Percentiles rank a stretch among this genome's conserved stretches.
Conservation (phyloP, 176 grass and related monocot genomes). For the Avena insularis region DNA sequence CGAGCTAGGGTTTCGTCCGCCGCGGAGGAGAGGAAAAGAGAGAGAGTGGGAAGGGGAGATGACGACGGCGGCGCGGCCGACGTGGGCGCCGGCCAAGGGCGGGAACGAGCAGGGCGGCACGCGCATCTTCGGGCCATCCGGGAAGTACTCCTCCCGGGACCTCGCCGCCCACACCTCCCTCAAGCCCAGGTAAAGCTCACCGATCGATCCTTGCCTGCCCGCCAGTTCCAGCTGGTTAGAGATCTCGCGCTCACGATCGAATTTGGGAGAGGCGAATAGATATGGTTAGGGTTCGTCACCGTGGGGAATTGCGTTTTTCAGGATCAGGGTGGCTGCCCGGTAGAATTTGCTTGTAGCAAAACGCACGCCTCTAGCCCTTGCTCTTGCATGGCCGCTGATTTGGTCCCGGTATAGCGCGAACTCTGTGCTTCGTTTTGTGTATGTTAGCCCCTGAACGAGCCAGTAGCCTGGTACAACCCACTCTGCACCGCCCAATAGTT, state of each 20-base stretch:
- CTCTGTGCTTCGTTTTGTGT: too few species aligned
- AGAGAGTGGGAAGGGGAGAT: constrained; percentile 29
- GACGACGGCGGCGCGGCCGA: constrained; percentile 97
- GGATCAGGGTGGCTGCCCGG: neutral
- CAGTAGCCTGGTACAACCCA: too few species aligned
- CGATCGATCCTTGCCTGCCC: neutral
- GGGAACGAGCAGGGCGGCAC: constrained; percentile 97
- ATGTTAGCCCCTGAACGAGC: too few species aligned
- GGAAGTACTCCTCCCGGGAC: constrained; percentile 90
- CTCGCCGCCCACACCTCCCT: constrained; percentile 90
- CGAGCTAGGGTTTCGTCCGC: constrained; percentile 37
- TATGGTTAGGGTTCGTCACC: neutral
- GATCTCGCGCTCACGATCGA: neutral
- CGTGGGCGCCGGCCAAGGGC: constrained; percentile 97
- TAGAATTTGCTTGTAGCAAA: too few species aligned
- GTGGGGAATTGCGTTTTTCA: neutral
- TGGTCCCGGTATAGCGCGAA: too few species aligned
- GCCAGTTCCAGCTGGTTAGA: accelerated
- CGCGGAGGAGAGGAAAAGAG: too few species aligned
- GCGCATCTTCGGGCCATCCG: constrained; percentile 88
- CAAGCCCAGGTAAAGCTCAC: constrained; percentile 74
- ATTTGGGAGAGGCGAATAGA: accelerated
- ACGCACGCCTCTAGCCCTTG: too few species aligned
- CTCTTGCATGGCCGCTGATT: too few species aligned
- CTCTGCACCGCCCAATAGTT: too few species aligned